Base-by-base conservation (phyloP, 2,329 filamentous ascomycete species). In the Aureobasidium musti region DNA sequence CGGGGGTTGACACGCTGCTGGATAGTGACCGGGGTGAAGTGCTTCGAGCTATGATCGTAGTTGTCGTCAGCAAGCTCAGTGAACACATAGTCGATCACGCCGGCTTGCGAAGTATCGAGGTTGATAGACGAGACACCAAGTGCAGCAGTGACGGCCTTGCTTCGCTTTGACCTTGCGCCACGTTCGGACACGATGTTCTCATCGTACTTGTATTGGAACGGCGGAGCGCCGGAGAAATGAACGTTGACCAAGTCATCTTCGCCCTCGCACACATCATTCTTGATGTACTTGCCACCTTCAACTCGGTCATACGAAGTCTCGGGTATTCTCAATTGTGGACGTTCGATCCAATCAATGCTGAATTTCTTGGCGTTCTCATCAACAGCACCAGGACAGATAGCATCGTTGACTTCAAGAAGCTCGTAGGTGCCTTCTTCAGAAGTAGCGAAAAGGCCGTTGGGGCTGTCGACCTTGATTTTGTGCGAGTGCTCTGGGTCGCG, bases 241-340 rank as follows among this genome's bases (percentile, higher is more conserved):
- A 99, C 81, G 73, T 97, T 92, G 65, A 97, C 88, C 3, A 88
- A 87, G 76, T 97, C 94, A 73, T 97, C 90, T 69, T 98, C 94
- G 35, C 94, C 94, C 79, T 99, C 93, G 74, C 95, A 99, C 35
- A 99, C 89, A 68, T 93, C 89, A 49, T 88, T 85, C 77, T 96
- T 96, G 71, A 88, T 76, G 74, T 89, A 90, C 39, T 83, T 82
- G 33, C 82, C 81, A 19, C 82, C 80, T 41, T 83, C 73, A 19
- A 74, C 78, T 13, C 81, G 81, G 54, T 91, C 82, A 54, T 87
- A 85, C 4, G 87, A 82, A 21, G 86, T 86, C 68, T 89, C 84
- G 6, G 87, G 82, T 17, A 83, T 84, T 10, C 71, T 69, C 49
- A 96, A 83, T 69, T 87, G 82, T 0, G 95, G 96, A 54, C 93